Evolutionary conservation across 306 rosid genomes (phyloP).

Genomic region (Oemleria cerasiformis): DNA sequence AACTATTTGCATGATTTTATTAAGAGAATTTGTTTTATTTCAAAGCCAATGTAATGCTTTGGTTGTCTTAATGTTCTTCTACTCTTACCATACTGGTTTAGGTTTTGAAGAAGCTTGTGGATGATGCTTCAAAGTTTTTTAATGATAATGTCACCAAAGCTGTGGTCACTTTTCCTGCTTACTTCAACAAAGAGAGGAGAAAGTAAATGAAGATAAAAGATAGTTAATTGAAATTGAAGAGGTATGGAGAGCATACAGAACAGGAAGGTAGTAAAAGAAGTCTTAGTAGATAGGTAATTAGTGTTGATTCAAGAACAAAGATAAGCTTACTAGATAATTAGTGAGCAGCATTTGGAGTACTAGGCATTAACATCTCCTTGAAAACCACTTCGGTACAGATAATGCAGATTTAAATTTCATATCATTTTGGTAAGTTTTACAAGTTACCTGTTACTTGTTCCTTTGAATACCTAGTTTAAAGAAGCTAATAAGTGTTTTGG

Average conservation of each 20-base stretch:
- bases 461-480: slow-evolving; percentile 9
- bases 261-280: no score
- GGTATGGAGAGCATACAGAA: no score
- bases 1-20: neutral
- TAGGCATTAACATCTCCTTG: no score
- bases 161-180: slow-evolving; percentile 80
- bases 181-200: slow-evolving; percentile 44
- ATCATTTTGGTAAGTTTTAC: slow-evolving; percentile 60
- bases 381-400: slow-evolving; percentile 60
- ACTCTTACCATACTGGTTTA: slow-evolving; percentile 11
- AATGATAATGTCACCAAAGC: slow-evolving; percentile 96
- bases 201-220: no score
- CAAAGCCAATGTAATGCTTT: neutral
- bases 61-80: neutral
- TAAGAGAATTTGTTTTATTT: neutral
- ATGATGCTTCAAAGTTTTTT: slow-evolving; percentile 93
- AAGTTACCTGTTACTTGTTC: slow-evolving; percentile 13
- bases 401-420: slow-evolving; percentile 76
- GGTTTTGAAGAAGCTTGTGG: slow-evolving; percentile 95
- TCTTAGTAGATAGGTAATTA: no score
- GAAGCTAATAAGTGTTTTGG: neutral
- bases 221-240: no score
- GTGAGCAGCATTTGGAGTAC: no score
- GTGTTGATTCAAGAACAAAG: no score
- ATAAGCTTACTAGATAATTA: no score